Percentiles rank a stretch among this genome's conserved stretches.
phyloP scores from a whole-genome alignment of 176 grass and related monocot genomes.

The Cenchrus fungigraminus region DNA sequence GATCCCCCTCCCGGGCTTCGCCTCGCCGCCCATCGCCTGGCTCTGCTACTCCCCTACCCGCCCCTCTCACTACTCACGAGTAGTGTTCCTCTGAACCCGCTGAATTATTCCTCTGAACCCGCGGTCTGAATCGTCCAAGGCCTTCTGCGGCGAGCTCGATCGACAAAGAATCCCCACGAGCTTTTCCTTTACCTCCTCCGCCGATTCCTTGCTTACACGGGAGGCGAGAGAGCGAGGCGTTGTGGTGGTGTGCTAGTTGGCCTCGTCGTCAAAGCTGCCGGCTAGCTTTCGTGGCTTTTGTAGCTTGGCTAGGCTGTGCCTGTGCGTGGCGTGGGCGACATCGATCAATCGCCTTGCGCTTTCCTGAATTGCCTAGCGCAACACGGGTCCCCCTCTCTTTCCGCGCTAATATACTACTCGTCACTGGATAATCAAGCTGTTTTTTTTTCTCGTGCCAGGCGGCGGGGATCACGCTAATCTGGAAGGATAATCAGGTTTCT shows the following conservation, averaged over 20 bases:
- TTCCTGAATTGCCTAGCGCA: not conserved
- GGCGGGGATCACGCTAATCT: not conserved
- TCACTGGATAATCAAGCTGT: not conserved
- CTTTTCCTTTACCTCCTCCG: not conserved
- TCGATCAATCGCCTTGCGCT: not conserved
- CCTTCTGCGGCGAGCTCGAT: not conserved
- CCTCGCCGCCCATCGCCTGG: conserved; percentile 31
- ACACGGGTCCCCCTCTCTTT: not conserved
- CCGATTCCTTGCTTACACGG: not conserved
- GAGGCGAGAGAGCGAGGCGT: not conserved
- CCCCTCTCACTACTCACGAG: not conserved
- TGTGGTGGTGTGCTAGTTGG: not conserved
- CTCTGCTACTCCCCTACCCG: no score
- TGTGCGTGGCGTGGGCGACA: not conserved
- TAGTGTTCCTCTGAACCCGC: not conserved
- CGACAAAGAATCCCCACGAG: conserved; percentile 12
- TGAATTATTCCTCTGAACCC: not conserved
- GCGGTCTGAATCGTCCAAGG: not conserved
- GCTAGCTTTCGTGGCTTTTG: conserved; percentile 15
- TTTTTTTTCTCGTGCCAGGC: not conserved
- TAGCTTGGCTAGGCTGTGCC: not conserved
- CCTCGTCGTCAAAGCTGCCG: not conserved
- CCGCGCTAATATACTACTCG: not conserved
- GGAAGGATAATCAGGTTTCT: not conserved
- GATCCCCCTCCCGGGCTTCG: conserved; percentile 29